phyloP scores from a whole-genome alignment of 371 early-diverging fungal species.

The Mucor indicus region DNA sequence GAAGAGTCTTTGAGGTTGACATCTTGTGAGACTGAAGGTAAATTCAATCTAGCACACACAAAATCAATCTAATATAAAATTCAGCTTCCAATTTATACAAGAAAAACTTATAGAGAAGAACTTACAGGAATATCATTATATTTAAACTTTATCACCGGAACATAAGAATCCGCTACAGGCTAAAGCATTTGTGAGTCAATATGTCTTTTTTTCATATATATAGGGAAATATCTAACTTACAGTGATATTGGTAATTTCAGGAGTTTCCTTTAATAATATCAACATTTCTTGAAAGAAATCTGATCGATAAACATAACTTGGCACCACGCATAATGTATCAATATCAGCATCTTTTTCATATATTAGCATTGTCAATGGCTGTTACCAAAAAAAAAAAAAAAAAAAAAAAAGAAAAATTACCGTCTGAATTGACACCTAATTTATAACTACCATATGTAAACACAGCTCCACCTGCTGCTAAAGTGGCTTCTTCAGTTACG shows the following conservation, averaged over 20 bases:
- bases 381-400: neutral
- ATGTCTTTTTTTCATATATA: neutral
- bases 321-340: constrained; percentile 91
- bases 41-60: constrained; percentile 73
- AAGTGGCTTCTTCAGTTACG: neutral
- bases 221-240: constrained; percentile 14
- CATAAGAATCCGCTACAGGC: constrained; percentile 77
- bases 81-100: too few relatives aligned
- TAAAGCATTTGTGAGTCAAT: neutral
- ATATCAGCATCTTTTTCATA: constrained; percentile 75
- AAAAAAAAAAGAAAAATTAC: constrained; percentile 20
- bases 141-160: constrained; percentile 85
- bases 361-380: neutral
- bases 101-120: neutral
- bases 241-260: constrained; percentile 71
- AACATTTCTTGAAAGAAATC: constrained; percentile 83
- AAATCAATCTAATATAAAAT: constrained; percentile 71
- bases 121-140: constrained; percentile 64
- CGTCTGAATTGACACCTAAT: constrained; percentile 85
- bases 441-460: constrained; percentile 93
- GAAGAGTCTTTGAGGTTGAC: constrained; percentile 70
- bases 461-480: constrained; percentile 72
- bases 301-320: constrained; percentile 71
- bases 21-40: constrained; percentile 61
- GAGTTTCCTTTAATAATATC: constrained; percentile 54